phyloP scores from a whole-genome alignment of 345 rosid genomes.

The Hevea brasiliensis region DNA sequence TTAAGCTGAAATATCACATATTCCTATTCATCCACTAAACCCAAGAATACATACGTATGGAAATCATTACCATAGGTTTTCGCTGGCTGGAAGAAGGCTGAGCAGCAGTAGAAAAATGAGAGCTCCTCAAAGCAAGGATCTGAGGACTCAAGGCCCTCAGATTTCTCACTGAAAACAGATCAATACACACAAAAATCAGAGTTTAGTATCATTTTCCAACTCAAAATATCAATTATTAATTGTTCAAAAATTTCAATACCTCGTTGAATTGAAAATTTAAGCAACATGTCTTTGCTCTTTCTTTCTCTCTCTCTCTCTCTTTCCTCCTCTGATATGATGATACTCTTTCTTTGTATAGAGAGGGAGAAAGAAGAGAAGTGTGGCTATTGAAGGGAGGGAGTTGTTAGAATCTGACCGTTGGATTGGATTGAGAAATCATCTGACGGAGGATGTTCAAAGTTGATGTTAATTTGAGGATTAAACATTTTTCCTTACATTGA shows the following conservation, averaged over 20 bases:
- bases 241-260: conserved; percentile 18
- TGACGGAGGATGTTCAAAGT: conserved; percentile 10
- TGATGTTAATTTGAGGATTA: neutral
- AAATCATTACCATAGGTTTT: conserved; percentile 45
- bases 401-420: neutral
- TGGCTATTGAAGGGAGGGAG: too few species aligned
- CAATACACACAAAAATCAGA: neutral
- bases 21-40: too few species aligned
- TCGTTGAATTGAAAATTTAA: conserved; percentile 34
- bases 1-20: too few species aligned
- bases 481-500: too few species aligned
- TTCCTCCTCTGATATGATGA: neutral
- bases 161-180: conserved; percentile 48
- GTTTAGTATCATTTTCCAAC: neutral
- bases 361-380: neutral
- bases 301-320: neutral
- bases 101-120: conserved; percentile 54
- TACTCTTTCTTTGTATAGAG: too few species aligned
- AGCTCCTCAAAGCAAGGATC: conserved; percentile 35
- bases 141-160: conserved; percentile 50
- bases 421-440: neutral
- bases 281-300: conserved; percentile 30
- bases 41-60: neutral
- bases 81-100: conserved; percentile 46
- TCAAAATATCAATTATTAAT: neutral